Evolutionary conservation across 108 stramenopile genomes (phyloP), one percentile per base, ranked within the genome.

Genomic region (Skeletonema grethae): DNA sequence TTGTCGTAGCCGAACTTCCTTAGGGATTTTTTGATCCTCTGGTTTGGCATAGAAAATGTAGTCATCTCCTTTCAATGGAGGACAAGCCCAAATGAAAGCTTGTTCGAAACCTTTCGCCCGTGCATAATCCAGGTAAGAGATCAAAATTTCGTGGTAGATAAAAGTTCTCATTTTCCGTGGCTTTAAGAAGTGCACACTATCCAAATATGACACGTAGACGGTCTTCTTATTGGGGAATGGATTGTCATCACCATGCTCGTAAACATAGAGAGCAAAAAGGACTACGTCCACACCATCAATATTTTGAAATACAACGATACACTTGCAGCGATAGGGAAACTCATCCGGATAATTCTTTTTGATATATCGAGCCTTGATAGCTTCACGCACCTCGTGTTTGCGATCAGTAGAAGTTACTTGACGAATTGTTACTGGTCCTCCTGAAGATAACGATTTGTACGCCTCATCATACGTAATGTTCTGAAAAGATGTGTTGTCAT

Each of bases 21-120:
- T 84, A 4, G 98, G 98, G 20, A 97, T 99, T 61, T 96, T 96
- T 80, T 99, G 98, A 75, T 98, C 97, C 59, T 94, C 90, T 32
- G 98, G 98, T 73, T 98, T 98, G 63, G 97, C 97, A 76, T 96
- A 98, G 82, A 99, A 94, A 75, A 99, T 98, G 84, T 97, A 99
- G 72, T 98, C 97, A 76, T 98, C 97, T 41, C 99, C 97, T 57
- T 97, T 95, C 60, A 97, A 87, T 15, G 99, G 99, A 10, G 99
- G 99, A 72, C 99, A 99, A 31, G 98, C 97, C 99, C 99, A 99
- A 41, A 99, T 97, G 76, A 98, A 95, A 25, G 97, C 95, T 45
- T 93, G 91, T 31, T 86, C 76, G 60, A 95, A 97, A 11, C 99
- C 98, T 32, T 85, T 79, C 22, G 85, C 69, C 24, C 97, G 83